Evolutionary conservation across 148 eudicot genomes (phyloP).

Genomic region (Vaccinium darrowii): DNA sequence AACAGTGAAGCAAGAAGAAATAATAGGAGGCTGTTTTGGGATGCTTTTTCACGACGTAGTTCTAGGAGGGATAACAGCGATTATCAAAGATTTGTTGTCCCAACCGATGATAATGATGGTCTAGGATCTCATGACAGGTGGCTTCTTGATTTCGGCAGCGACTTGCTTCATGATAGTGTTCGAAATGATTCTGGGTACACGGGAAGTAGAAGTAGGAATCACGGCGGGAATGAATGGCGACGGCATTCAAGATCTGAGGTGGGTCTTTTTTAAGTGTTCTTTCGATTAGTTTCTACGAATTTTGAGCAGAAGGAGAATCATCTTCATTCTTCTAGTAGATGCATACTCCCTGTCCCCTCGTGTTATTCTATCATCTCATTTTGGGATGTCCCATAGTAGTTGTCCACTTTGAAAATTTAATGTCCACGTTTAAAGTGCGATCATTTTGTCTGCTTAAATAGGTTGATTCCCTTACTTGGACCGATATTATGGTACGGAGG

Average conservation of each 20-base stretch:
- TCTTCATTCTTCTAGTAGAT: constrained; percentile 4
- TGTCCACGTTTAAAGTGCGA: not conserved
- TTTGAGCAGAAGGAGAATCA: not conserved
- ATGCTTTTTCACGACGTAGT: constrained; percentile 67
- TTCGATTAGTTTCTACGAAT: not conserved
- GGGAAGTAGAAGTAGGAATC: constrained; percentile 59
- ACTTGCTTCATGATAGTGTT: constrained; percentile 46
- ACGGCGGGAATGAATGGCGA: constrained; percentile 37
- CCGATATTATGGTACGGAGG: not conserved
- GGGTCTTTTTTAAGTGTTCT: constrained; percentile 11
- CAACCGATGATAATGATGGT: constrained; percentile 50
- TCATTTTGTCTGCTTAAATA: not conserved
- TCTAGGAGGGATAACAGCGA: constrained; percentile 52
- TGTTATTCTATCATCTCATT: not conserved
- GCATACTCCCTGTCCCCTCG: not conserved
- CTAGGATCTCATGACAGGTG: constrained; percentile 60
- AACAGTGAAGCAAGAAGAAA: constrained; percentile 59
- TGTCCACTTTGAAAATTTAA: not conserved
- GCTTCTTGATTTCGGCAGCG: constrained; percentile 66
- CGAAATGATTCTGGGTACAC: constrained; percentile 45
- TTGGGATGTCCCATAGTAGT: not conserved
- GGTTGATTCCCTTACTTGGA: not conserved
- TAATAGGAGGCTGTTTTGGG: constrained; percentile 69
- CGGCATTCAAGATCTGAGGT: constrained; percentile 77
- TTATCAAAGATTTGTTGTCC: constrained; percentile 43